Percentiles rank a stretch among this genome's conserved stretches.
Evolutionary conservation across 176 grass and related monocot genomes (phyloP).

Genomic region (Saccharum spontaneum): DNA sequence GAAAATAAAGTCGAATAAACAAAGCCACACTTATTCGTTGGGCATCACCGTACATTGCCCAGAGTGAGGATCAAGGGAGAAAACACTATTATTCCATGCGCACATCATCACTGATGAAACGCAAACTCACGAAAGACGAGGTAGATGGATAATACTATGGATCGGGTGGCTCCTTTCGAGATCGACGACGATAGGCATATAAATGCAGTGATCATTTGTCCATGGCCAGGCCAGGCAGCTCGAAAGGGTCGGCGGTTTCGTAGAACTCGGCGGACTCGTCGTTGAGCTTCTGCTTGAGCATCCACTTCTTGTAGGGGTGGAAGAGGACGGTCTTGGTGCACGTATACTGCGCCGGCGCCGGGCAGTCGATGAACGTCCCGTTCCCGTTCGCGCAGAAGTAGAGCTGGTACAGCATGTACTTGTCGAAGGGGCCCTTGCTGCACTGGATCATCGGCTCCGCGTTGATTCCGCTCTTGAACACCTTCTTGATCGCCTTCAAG

Average conservation of each 20-base stretch:
- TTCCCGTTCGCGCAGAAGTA: constrained; percentile 21
- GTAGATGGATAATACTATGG: neutral
- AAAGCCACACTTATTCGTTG: neutral
- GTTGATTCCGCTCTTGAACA: neutral
- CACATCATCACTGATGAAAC: too few relatives aligned
- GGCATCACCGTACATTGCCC: too few relatives aligned
- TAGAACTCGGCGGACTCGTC: too few relatives aligned
- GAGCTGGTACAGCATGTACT: constrained; percentile 39
- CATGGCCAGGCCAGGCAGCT: neutral
- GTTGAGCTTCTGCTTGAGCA: constrained; percentile 21
- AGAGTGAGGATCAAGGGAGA: too few relatives aligned
- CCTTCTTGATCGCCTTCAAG: constrained; percentile 20
- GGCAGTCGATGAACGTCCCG: constrained; percentile 38
- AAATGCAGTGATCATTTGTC: neutral
- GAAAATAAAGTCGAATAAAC: neutral
- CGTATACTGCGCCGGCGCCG: neutral
- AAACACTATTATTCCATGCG: neutral
- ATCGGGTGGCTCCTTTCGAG: too few relatives aligned
- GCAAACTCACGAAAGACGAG: neutral
- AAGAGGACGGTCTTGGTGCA: constrained; percentile 35
- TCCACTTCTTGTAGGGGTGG: constrained; percentile 47
- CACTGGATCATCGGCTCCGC: constrained; percentile 35
- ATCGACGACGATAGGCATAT: neutral
- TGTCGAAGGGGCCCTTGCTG: constrained; percentile 30
- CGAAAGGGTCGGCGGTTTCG: neutral